Evolutionary conservation across 2,329 filamentous ascomycete genomes (phyloP), one percentile per base, ranked within the genome.

Genomic region (Aspergillus neoniger): DNA sequence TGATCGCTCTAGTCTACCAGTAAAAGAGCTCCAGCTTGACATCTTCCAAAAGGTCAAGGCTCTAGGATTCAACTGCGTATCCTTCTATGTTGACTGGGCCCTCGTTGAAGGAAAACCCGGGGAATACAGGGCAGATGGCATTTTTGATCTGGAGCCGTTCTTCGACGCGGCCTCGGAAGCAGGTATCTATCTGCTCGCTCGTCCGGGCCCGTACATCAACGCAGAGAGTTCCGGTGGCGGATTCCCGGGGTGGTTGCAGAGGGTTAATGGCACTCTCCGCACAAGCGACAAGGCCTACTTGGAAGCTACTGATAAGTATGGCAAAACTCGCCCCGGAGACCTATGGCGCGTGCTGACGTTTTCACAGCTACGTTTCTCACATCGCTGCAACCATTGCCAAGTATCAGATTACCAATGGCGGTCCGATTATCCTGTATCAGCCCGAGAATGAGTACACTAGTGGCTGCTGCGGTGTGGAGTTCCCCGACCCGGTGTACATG

Each of bases 31-130:
- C 4, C 88, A 88, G 80, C 80, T 90, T 8, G 91, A 94, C 65
- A 72, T 94, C 2, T 89, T 96, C 67, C 88, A 95, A 69, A 96
- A 96, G 76, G 86, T 94, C 74, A 92, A 90, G 74, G 88, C 90
- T 0, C 77, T 92, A 1, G 91, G 91, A 0, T 93, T 92, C 77
- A 94, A 90, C 67, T 84, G 86, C 48, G 88, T 93, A 1, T 92
- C 89, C 0, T 92, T 93, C 73, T 94, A 94, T 69, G 81, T 88
- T 6, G 84, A 92, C 67, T 96, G 91, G 91, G 89, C 88, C 3
- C 78, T 94, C 2, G 74, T 92, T 0, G 91, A 95, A 72, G 90
- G 89, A 2, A 88, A 88, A 61, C 86, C 82, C 0, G 91, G 90
- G 1, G 79, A 86, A 3, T 92, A 91, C 69, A 80, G 80, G 8